Evolutionary conservation across 2,329 filamentous ascomycete species (phyloP).

Genomic region (Phialophora tarda): DNA sequence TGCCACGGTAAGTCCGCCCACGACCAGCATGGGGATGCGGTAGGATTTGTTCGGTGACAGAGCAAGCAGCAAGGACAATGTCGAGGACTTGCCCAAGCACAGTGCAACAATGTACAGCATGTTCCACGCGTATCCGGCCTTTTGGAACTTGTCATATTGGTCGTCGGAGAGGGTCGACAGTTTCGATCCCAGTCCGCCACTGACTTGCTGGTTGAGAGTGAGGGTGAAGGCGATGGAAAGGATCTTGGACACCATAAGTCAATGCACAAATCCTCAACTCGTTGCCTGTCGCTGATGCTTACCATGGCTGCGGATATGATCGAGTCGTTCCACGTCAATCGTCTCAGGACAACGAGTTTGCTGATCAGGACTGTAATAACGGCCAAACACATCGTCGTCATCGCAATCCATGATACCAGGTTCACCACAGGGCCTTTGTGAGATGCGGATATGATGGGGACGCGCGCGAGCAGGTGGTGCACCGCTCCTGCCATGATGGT

Average conservation of each 20-base stretch:
- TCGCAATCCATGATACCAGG: slow-evolving; percentile 26
- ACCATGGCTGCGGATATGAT: slow-evolving; percentile 36
- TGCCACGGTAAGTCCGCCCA: slow-evolving; percentile 24
- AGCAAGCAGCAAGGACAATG: slow-evolving; percentile 23
- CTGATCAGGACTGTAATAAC: slow-evolving; percentile 36
- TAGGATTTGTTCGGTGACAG: slow-evolving; percentile 26
- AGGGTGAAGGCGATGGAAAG: slow-evolving; percentile 31
- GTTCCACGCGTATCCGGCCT: slow-evolving; percentile 39
- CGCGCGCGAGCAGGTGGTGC: slow-evolving; percentile 14
- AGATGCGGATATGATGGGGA: slow-evolving; percentile 19
- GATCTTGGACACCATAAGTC: slow-evolving; percentile 10
- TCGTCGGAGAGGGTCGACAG: slow-evolving; percentile 17
- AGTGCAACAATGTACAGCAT: slow-evolving; percentile 33
- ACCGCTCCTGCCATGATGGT: slow-evolving; percentile 15
- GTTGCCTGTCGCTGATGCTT: neutral
- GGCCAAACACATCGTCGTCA: slow-evolving; percentile 30
- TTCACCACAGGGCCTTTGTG: slow-evolving; percentile 30
- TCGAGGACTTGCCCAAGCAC: slow-evolving; percentile 25
- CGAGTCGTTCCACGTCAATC: slow-evolving; percentile 34
- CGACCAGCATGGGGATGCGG: slow-evolving; percentile 27
- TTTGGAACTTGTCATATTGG: slow-evolving; percentile 24
- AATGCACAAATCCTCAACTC: neutral
- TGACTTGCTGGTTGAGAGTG: slow-evolving; percentile 36
- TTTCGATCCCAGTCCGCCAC: slow-evolving; percentile 35
- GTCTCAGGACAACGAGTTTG: slow-evolving; percentile 35